Percentiles rank a stretch among this genome's conserved stretches.
Evolutionary conservation across 371 early-diverging fungal genomes (phyloP).

Genomic region (Haplosporangium sp.): DNA sequence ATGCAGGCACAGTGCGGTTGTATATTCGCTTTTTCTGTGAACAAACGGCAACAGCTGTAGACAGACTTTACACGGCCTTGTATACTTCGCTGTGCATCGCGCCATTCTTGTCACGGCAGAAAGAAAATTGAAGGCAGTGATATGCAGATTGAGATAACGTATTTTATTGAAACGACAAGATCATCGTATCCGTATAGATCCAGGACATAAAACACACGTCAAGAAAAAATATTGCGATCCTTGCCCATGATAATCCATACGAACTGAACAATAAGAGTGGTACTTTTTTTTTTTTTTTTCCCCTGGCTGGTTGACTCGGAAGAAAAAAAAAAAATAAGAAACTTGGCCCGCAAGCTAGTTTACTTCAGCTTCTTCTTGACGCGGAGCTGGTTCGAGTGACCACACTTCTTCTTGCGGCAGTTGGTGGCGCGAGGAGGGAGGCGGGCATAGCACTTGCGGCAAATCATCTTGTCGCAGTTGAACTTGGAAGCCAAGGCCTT

Average conservation of each 20-base stretch:
- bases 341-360: too few species aligned
- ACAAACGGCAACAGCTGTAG: too few species aligned
- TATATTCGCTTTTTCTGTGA: too few species aligned
- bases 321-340: too few species aligned
- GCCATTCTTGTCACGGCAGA: too few species aligned
- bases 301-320: too few species aligned
- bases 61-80: too few species aligned
- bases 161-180: conserved; percentile 5
- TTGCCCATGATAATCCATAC: not conserved
- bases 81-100: too few species aligned
- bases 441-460: conserved; percentile 99
- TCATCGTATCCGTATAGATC: not conserved
- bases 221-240: too few species aligned
- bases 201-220: not conserved
- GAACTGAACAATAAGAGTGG: not conserved
- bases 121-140: too few species aligned
- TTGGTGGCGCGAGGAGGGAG: conserved; percentile 99
- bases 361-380: conserved; percentile 92
- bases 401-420: conserved; percentile 99
- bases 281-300: not conserved
- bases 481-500: conserved; percentile 98
- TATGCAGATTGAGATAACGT: conserved; percentile 1
- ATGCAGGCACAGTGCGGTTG: too few species aligned
- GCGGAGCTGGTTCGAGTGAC: conserved; percentile 99
- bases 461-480: conserved; percentile 99